These are phyloP conservation scores for Microbotryum scabiosae DNA, from an alignment of 1,284 basidiomycete genomes.

Conservation along the genomic window DNA sequence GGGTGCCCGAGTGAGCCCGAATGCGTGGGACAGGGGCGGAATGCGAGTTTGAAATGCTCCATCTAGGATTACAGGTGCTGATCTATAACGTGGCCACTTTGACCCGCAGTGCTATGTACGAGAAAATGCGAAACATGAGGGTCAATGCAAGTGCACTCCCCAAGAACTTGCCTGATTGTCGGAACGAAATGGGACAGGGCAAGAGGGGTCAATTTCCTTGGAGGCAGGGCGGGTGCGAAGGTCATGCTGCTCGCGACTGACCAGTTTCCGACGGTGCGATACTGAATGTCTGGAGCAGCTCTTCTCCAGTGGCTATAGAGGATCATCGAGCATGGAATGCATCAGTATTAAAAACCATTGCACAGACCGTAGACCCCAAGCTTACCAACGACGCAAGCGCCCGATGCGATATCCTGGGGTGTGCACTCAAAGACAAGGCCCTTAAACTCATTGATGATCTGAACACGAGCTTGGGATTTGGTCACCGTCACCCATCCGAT, in stretches of 20 bases:
- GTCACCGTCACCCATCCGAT: constrained; percentile 39
- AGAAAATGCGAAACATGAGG: constrained; percentile 14
- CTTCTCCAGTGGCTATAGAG: constrained; percentile 39
- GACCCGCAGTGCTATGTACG: constrained; percentile 6
- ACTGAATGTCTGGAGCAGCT: constrained; percentile 35
- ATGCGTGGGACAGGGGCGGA: not conserved
- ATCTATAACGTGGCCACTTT: constrained; percentile 4
- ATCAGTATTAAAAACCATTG: too few species aligned
- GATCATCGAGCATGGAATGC: too few species aligned
- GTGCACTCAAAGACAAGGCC: constrained; percentile 42
- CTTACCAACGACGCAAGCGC: constrained; percentile 38
- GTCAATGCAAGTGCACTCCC: constrained; percentile 40
- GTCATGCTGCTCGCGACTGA: constrained; percentile 2
- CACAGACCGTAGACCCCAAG: too few species aligned
- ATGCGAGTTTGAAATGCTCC: not conserved
- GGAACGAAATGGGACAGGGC: constrained; percentile 32
- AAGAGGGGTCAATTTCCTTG: constrained; percentile 2
- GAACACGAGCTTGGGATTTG: constrained; percentile 38
- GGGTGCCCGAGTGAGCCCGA: too few species aligned
- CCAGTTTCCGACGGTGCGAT: constrained; percentile 12
- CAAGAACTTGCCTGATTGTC: constrained; percentile 38
- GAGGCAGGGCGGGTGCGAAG: not conserved
- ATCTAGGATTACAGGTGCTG: not conserved
- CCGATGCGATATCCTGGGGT: constrained; percentile 35
- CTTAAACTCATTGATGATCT: constrained; percentile 44